Base-by-base conservation (phyloP, 345 rosid genomes). In the Pistacia vera region DNA sequence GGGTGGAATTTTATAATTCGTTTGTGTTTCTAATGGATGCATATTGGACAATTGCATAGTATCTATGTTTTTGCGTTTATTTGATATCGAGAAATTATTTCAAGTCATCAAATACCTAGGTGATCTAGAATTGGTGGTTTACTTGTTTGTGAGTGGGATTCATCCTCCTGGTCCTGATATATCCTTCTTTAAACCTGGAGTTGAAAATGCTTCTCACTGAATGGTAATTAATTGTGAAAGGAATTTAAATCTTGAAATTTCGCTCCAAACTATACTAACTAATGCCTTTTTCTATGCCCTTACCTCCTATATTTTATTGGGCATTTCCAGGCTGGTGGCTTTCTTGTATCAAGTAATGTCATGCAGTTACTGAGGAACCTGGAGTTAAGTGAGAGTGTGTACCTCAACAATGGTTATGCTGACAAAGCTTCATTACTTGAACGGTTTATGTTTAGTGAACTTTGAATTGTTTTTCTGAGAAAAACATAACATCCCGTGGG, bases 261-360 rank as follows among this genome's bases (percentile, higher is more conserved):
- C 28, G 55, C 57, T 44, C 44, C 10, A 48, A 63, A 41, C 2
- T 48, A 16, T 4, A 14, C 12, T 64, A 16, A 36, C 59, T 18
- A 61, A 22, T 60, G 52, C 13, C 60, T n/a, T 16, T 16, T 63
- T 65, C 20, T 17, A 17, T 72, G 51, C 46, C 17, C 59, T 71
- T 56, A 68, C 18, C 63, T 41, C 62, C 22, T 58, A 10, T 58
- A 66, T 64, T 62, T 66, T 78, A 20, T 57, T 65, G 55, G 64
- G 62, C 72, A 68, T 79, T 80, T 83, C 52, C 83, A 95, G 98
- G 97, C 99, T 46, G 88, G 87, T 69, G 83, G 88, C 81, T 95
- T 90, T 89, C 97, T 95, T 77, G 83, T 85, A 75, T 93, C 97
- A 74, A 85, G 92, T 78, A 89, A 90, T 85, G 82, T 78, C 97